A percentile compares a stretch with the other conserved stretches of the same genome.
These are phyloP conservation scores for Phylloporus sp. DNA, from an alignment of 768 basidiomycete species.

Conservation along the genomic window DNA sequence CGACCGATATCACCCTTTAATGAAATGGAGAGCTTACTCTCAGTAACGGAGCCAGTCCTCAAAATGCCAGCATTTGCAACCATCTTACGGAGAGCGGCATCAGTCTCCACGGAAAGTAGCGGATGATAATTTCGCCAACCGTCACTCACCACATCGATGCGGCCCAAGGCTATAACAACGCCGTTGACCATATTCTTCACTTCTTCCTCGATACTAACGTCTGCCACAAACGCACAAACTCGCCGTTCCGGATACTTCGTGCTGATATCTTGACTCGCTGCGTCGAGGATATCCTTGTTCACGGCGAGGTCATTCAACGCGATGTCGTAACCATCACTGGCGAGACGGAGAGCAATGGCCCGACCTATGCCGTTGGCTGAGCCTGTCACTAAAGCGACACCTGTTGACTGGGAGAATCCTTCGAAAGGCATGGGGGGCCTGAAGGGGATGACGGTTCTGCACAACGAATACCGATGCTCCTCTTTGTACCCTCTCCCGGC, in stretches of 20 bases:
- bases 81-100: slow-evolving; percentile 12
- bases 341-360: slow-evolving; percentile 34
- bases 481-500: background rate
- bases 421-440: slow-evolving; percentile 6
- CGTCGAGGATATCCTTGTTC: slow-evolving; percentile 17
- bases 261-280: slow-evolving; percentile 12
- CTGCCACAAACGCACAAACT: slow-evolving; percentile 13
- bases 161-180: slow-evolving; percentile 24
- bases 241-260: slow-evolving; percentile 4
- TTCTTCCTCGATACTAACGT: slow-evolving; percentile 28
- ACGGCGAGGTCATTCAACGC: slow-evolving; percentile 33
- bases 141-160: slow-evolving; percentile 33
- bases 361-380: slow-evolving; percentile 33
- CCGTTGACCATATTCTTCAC: slow-evolving; percentile 30
- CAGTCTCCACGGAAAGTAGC: background rate
- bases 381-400: slow-evolving; percentile 31
- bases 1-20: background rate
- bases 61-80: slow-evolving; percentile 18
- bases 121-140: background rate
- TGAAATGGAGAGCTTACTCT: slow-evolving; percentile 1
- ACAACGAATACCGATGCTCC: background rate
- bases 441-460: background rate
- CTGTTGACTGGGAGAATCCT: slow-evolving; percentile 15
- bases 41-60: slow-evolving; percentile 5
- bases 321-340: slow-evolving; percentile 34